Conservation (phyloP, 1,284 basidiomycete species). For the Heterobasidion occidentale region DNA sequence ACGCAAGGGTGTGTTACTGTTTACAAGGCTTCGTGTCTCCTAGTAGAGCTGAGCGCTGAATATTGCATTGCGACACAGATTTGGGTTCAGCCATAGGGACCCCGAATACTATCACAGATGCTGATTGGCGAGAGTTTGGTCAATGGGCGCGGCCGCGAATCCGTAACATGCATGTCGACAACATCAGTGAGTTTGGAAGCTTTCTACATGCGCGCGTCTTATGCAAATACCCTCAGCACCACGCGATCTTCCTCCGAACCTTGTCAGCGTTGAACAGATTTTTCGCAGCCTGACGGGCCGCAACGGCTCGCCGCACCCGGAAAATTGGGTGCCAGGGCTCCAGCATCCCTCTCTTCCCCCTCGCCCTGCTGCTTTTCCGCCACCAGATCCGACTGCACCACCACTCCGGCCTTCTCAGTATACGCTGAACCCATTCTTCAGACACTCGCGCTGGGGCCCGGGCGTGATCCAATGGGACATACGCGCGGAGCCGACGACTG, state of each 20-base stretch:
- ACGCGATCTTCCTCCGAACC: conserved; percentile 4
- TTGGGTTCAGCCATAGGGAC: too few relatives aligned
- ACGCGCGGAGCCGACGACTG: neutral
- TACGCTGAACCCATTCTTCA: conserved; percentile 37
- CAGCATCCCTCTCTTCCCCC: conserved; percentile 41
- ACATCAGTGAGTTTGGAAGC: conserved; percentile 22
- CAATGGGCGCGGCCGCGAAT: conserved; percentile 34
- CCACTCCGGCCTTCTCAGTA: conserved; percentile 29
- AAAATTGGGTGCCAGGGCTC: conserved; percentile 39
- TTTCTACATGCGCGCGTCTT: neutral
- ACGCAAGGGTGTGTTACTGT: too few relatives aligned
- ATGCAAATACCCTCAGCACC: neutral
- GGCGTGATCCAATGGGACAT: conserved; percentile 3
- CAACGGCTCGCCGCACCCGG: conserved; percentile 27
- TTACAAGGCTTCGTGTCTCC: too few relatives aligned
- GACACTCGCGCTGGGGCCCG: neutral
- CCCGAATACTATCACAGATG: neutral
- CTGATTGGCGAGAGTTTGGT: conserved; percentile 36
- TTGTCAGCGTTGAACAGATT: conserved; percentile 24
- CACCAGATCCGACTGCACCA: conserved; percentile 25
- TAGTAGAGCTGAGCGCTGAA: too few relatives aligned
- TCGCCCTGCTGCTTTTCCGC: conserved; percentile 32
- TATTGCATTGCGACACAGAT: too few relatives aligned
- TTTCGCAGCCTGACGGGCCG: conserved; percentile 23
- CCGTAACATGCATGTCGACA: conserved; percentile 24